Conservation (phyloP, 805 yeast species). For the Suhomyces sp. region DNA sequence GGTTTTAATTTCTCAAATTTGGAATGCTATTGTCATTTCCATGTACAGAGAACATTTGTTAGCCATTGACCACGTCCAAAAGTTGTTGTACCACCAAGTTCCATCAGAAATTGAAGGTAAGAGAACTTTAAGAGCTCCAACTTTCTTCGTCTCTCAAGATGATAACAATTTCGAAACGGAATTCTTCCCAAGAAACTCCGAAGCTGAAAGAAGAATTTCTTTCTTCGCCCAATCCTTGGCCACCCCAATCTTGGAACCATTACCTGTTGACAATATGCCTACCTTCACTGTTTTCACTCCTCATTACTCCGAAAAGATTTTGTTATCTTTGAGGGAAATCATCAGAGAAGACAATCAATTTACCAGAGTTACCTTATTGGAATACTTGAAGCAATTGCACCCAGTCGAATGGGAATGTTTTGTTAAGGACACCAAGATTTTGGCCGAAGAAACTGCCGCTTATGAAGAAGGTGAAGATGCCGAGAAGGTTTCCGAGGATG, state of each 20-base stretch:
- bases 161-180: constrained; percentile 93
- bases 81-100: constrained; percentile 95
- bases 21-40: constrained; percentile 98
- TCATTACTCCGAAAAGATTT: constrained; percentile 92
- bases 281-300: constrained; percentile 96
- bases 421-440: constrained; percentile 90
- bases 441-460: constrained; percentile 92
- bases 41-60: constrained; percentile 99
- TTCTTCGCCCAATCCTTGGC: constrained; percentile 99
- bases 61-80: constrained; percentile 98
- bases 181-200: constrained; percentile 95
- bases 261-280: constrained; percentile 99
- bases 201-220: constrained; percentile 98
- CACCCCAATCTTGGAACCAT: constrained; percentile 97
- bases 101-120: constrained; percentile 98
- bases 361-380: constrained; percentile 90
- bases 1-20: constrained; percentile 95
- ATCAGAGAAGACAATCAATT: constrained; percentile 97
- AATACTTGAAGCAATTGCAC: constrained; percentile 90
- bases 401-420: constrained; percentile 98
- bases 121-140: constrained; percentile 97
- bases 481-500: constrained; percentile 51
- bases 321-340: constrained; percentile 90
- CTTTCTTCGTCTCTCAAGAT: constrained; percentile 97
- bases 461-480: constrained; percentile 56